phyloP scores from a whole-genome alignment of 306 rosid genomes.

The Crataegus laevigata region DNA sequence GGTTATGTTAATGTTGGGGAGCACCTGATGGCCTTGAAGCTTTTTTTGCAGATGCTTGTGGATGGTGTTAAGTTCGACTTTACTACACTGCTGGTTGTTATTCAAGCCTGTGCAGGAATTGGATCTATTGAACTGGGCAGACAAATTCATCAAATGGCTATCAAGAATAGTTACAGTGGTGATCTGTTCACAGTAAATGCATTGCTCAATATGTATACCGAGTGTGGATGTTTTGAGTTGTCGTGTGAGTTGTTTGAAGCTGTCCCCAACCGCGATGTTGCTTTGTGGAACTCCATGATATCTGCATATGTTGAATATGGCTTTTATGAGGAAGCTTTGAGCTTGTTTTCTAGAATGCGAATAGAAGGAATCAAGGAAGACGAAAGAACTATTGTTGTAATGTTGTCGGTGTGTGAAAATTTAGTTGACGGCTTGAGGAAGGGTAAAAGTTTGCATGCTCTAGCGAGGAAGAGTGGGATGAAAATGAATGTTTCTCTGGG shows the following conservation, averaged over 20 bases:
- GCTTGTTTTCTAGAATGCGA: constrained; percentile 24
- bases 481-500: constrained; percentile 29
- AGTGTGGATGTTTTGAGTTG: constrained; percentile 20
- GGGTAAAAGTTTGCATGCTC: constrained; percentile 39
- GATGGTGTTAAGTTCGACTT: constrained; percentile 32
- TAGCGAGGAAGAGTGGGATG: constrained; percentile 20
- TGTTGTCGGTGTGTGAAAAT: constrained; percentile 20
- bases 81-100: constrained; percentile 23
- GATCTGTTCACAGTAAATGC: constrained; percentile 29
- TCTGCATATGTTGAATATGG: constrained; percentile 16
- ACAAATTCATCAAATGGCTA: constrained; percentile 41
- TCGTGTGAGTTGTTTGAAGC: constrained; percentile 21
- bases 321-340: constrained; percentile 28
- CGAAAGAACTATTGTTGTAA: constrained; percentile 25
- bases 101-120: constrained; percentile 36
- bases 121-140: constrained; percentile 24
- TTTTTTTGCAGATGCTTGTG: constrained; percentile 19
- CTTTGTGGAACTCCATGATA: constrained; percentile 52
- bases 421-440: constrained; percentile 14
- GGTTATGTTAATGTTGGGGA: constrained; percentile 36
- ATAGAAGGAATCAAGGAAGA: constrained; percentile 22
- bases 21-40: constrained; percentile 20
- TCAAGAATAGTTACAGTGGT: constrained; percentile 21
- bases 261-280: constrained; percentile 23
- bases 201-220: constrained; percentile 32